Percentiles rank a stretch among this genome's conserved stretches.
Evolutionary conservation across 129 eudicot species (phyloP).

Genomic region (Helianthus tuberosus): DNA sequence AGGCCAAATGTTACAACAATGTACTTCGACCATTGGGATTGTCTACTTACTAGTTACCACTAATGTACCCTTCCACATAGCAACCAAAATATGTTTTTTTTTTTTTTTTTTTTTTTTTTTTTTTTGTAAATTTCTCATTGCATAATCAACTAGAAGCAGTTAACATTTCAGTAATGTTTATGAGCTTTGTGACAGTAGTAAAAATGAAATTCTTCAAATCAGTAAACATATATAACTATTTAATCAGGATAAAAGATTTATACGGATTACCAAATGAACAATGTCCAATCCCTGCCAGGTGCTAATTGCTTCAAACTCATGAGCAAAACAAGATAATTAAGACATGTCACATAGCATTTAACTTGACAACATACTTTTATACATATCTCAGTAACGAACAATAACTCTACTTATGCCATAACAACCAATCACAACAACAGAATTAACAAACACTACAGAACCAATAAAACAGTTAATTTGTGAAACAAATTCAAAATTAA

Average conservation of each 20-base stretch:
- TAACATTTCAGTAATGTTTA: conserved; percentile 6
- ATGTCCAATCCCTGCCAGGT: background rate
- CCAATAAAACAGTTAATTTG: background rate
- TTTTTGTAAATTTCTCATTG: background rate
- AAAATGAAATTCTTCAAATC: background rate
- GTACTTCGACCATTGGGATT: background rate
- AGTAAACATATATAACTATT: background rate
- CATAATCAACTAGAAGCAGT: background rate
- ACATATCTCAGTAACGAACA: background rate
- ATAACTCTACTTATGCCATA: conserved; percentile 8
- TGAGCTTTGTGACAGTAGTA: conserved; percentile 8
- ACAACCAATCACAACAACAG: background rate
- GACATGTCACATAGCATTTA: background rate
- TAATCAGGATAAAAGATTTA: background rate
- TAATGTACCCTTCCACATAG: conserved; percentile 18
- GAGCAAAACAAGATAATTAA: background rate
- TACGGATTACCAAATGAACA: background rate
- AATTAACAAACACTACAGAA: background rate
- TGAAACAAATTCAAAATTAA: background rate
- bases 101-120: no score
- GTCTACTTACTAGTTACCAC: background rate
- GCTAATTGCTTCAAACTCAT: conserved; percentile 11
- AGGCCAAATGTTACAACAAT: background rate
- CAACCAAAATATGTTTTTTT: conserved; percentile 5
- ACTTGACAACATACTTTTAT: background rate